Percentiles rank a stretch among this genome's conserved stretches.
Evolutionary conservation across 306 rosid species (phyloP).

Genomic region (Prosopis cineraria): DNA sequence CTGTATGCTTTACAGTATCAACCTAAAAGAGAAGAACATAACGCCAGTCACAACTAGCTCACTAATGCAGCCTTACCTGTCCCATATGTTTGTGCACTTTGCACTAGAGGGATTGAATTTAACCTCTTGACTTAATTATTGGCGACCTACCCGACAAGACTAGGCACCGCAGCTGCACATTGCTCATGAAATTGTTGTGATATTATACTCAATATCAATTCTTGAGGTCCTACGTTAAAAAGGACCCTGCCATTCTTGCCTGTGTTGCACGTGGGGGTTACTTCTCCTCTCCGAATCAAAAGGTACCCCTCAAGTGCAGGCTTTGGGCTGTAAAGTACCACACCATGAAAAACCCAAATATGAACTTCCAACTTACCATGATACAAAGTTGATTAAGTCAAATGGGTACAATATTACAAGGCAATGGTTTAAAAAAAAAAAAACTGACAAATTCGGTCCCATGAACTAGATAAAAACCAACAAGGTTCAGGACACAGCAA

Average conservation of each 20-base stretch:
- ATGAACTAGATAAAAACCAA: not conserved
- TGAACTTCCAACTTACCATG: not conserved
- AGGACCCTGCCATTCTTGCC: constrained; percentile 25
- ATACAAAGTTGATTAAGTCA: constrained; percentile 1
- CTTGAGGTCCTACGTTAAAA: constrained; percentile 31
- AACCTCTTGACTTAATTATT: constrained; percentile 23
- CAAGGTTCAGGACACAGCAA: not conserved
- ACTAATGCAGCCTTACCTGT: constrained; percentile 19
- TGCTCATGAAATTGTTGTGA: constrained; percentile 25
- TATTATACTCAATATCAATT: constrained; percentile 21
- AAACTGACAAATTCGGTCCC: not conserved
- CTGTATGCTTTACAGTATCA: not conserved
- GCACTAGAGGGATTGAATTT: constrained; percentile 17
- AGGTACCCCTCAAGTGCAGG: constrained; percentile 27
- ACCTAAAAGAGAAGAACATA: not conserved
- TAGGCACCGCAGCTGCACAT: constrained; percentile 25
- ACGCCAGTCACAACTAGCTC: not conserved
- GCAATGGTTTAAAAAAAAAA: not conserved
- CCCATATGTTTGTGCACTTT: not conserved
- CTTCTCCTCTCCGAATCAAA: constrained; percentile 6
- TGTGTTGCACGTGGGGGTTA: constrained; percentile 41
- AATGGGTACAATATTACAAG: not conserved
- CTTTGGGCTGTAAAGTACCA: not conserved
- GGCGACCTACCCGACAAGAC: constrained; percentile 22
- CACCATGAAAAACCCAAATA: constrained; percentile 19